Evolutionary conservation across 257 asterid species (phyloP).

Genomic region (Nicotiana attenuata): DNA sequence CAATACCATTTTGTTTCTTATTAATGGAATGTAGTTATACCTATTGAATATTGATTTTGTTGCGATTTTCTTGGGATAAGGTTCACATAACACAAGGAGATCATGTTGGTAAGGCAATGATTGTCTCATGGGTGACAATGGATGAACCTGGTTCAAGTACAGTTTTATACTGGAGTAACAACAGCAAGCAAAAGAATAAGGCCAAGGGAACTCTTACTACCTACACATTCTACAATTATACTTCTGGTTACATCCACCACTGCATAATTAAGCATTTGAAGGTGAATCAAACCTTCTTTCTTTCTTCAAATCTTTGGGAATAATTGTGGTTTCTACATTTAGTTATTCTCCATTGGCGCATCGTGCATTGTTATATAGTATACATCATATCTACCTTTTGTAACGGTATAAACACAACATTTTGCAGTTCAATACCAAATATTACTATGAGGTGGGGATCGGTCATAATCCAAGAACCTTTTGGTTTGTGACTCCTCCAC

Average conservation of each 20-base stretch:
- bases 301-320: background rate
- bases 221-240: slow-evolving; percentile 9
- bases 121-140: slow-evolving; percentile 18
- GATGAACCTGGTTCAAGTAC: slow-evolving; percentile 6
- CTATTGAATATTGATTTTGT: background rate
- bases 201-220: slow-evolving; percentile 7
- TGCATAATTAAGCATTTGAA: slow-evolving; percentile 7
- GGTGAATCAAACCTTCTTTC: background rate
- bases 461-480: background rate
- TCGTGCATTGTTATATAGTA: background rate
- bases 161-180: slow-evolving; percentile 7
- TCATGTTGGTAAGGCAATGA: slow-evolving; percentile 10
- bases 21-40: too few relatives aligned
- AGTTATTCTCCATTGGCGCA: background rate
- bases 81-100: slow-evolving; percentile 11
- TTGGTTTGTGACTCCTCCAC: slow-evolving; percentile 14
- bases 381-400: background rate
- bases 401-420: too few relatives aligned
- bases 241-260: slow-evolving; percentile 15
- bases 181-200: background rate
- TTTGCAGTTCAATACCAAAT: slow-evolving; percentile 13
- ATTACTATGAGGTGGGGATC: slow-evolving; percentile 8
- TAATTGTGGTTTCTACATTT: too few relatives aligned
- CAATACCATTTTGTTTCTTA: too few relatives aligned
- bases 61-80: background rate